phyloP scores from a whole-genome alignment of 1,284 basidiomycete species.

The Sporisorium exsertum region DNA sequence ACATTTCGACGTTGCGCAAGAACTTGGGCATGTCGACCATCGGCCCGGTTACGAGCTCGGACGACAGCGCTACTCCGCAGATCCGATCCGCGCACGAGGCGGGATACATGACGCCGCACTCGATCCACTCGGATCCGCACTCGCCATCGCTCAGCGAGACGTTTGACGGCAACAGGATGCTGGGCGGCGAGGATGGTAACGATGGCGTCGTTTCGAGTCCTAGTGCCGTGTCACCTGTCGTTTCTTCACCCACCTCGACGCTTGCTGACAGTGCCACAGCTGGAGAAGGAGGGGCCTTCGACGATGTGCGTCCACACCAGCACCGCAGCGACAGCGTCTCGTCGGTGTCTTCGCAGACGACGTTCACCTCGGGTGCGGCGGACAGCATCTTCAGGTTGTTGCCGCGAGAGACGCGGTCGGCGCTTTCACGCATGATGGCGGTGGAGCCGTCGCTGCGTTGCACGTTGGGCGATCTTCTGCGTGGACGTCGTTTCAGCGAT shows the following conservation, averaged over 20 bases:
- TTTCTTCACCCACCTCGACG: conserved; percentile 46
- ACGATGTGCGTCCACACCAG: conserved; percentile 47
- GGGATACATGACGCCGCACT: conserved; percentile 63
- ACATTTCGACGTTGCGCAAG: conserved; percentile 37
- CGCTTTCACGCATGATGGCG: conserved; percentile 91
- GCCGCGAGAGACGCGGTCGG: conserved; percentile 82
- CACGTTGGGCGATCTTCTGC: conserved; percentile 90
- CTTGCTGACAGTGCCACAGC: conserved; percentile 30
- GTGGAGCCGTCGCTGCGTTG: conserved; percentile 89
- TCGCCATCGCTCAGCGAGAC: conserved; percentile 48
- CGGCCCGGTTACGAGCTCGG: conserved; percentile 23
- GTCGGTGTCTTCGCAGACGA: conserved; percentile 75
- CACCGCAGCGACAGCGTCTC: conserved; percentile 69
- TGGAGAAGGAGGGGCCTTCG: conserved; percentile 21
- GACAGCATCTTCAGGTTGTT: conserved; percentile 98
- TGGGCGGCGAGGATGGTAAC: conserved; percentile 20
- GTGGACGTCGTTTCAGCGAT: conserved; percentile 74
- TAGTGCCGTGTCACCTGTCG: conserved; percentile 32
- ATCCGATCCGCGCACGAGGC: conserved; percentile 63
- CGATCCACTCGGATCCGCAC: conserved; percentile 41
- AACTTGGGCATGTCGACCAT: conserved; percentile 37
- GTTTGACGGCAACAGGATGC: conserved; percentile 24
- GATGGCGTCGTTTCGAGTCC: conserved; percentile 22
- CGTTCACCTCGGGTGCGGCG: conserved; percentile 85
- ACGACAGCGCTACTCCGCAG: conserved; percentile 30